Evolutionary conservation across 176 grass and related monocot species (phyloP), one percentile per base, ranked within the genome.

Genomic region (Cenchrus americanus): DNA sequence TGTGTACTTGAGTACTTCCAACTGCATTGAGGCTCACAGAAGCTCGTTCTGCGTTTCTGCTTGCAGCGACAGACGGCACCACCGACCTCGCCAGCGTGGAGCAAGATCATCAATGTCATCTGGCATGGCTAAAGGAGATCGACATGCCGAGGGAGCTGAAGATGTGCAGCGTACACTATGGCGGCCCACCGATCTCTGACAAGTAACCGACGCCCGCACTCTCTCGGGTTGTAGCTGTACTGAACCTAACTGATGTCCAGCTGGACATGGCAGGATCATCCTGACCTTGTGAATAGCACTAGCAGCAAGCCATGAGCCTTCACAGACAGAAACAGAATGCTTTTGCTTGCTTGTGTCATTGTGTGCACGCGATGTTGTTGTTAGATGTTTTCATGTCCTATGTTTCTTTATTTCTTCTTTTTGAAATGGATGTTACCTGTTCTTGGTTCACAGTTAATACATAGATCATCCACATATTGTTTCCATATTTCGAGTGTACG

Each of bases 111-210:
- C 19, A 71, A 76, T 80, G 77, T 15, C 41, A 53, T n/a, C 68
- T 95, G 2, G 77, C 93, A n/a, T 98, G 96, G 96, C 73, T 98
- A 30, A 77, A 89, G 71, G 91, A 93, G 90, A 81, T 90, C 7
- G 84, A 91, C 32, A 66, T 92, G 67, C 91, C 93, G 0, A 43
- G 58, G 23, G 76, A 92, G 54, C 62, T 93, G 76, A 93, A 90
- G 87, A 98, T 98, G 85, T 46, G 84, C 62, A 46, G 46, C 14
- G 82, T 83, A 34, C 89, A 58, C 10, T 98, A 98, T 4, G 76
- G 92, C 0, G 96, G 89, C 52, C 93, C 96, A 6, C 91, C 77
- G 32, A 84, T 98, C 48, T 89, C 92, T 10, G 89, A 87, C 65
- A 52, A 78, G 71, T 90, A 78, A 71, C 1, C 5, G 52, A 77